Conservation (phyloP, 169 alveolate species). For the Amoebophrya sp. region DNA sequence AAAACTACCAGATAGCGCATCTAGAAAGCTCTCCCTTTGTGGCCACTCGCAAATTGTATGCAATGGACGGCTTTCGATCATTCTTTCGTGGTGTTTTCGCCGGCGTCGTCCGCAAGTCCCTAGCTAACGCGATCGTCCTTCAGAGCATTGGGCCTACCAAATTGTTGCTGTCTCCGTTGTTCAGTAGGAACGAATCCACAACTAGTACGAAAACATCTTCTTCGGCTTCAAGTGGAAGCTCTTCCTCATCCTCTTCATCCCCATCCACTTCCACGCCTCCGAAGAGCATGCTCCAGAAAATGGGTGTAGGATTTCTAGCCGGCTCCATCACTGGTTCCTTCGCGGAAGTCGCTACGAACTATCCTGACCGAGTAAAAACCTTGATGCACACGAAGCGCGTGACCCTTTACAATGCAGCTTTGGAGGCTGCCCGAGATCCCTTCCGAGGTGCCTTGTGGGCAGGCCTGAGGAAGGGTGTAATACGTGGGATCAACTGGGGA, state of each 20-base stretch:
- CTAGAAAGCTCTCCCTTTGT: neutral
- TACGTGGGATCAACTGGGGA: conserved; percentile 28
- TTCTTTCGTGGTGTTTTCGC: neutral
- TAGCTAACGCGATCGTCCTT: neutral
- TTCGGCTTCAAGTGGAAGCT: neutral
- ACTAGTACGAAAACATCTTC: neutral
- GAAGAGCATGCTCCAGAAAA: neutral
- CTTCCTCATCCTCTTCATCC: neutral
- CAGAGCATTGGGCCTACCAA: neutral
- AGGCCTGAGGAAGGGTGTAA: neutral
- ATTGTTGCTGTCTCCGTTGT: neutral
- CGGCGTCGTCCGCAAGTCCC: neutral
- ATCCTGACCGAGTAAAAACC: neutral
- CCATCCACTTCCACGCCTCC: neutral
- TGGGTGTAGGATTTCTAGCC: neutral
- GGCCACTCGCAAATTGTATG: neutral
- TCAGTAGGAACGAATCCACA: too few relatives aligned
- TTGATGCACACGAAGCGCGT: neutral
- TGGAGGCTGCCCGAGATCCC: neutral
- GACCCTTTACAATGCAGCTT: neutral
- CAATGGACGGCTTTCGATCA: neutral
- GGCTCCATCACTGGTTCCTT: neutral
- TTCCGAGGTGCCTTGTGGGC: conserved; percentile 28
- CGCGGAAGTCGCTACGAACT: conserved; percentile 20
- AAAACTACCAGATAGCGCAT: neutral